Evolutionary conservation across 352 stramenopile species (phyloP), one percentile per base, ranked within the genome.

Genomic region (Phytophthora ramorum): DNA sequence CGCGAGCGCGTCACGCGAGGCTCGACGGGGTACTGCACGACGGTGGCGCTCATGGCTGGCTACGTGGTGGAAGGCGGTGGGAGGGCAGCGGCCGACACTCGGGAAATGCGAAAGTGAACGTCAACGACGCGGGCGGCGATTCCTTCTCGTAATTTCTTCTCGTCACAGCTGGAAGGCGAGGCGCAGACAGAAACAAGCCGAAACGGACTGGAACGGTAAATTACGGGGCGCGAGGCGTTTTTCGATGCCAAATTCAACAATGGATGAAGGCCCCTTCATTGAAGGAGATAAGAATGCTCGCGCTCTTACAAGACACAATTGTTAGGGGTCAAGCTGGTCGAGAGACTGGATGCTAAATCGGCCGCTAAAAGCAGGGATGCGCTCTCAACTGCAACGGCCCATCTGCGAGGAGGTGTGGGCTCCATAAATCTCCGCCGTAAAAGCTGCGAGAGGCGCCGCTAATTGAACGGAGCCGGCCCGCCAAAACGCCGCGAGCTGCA

Each of bases 1-100:
- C 78, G 76, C 8, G 76, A 72, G 44, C 79, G 77, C 37, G 83
- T 46, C 24, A 75, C 75, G 32, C 71, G 77, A 13, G 82, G 75
- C 60, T 85, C 78, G 2, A 95, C 63, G 9, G 85, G 87, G 71
- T 93, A 93, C 65, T 93, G 85, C 16, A 86, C 87, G 47, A 95
- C 84, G 32, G 85, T 93, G 13, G 87, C 87, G 63, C 85, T 95
- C 87, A 95, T 95, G 28, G 40, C 17, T 54, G 32, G 17, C 49
- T 56, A 44, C 14, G 14, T 40, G n/a, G 34, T 28, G 17, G 19
- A 2, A 14, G 41, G 41, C 3, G 17, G n/a, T 14, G 1, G 38
- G 17, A 68, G 50, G 61, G 26, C 53, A 60, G 64, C 66, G 40
- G 40, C 54, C 26, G 55, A 58, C 47, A 38, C 61, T 51, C 52